These are phyloP conservation scores for Leccinum disarticulatum DNA, from an alignment of 768 basidiomycete genomes.

Conservation along the genomic window DNA sequence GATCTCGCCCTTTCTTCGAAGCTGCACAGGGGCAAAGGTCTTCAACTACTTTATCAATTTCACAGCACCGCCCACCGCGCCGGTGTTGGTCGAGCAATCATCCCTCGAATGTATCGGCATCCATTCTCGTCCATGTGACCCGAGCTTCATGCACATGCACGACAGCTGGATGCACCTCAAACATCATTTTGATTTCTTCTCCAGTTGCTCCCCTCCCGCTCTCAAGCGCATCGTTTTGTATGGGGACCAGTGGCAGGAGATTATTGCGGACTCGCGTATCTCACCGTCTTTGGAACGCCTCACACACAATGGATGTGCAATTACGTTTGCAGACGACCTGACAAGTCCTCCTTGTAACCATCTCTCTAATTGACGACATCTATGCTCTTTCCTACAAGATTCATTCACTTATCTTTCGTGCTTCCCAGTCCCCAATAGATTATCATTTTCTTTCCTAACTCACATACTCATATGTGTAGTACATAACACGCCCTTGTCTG, in stretches of 20 bases:
- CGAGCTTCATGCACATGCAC: constrained; percentile 26
- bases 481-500: background rate
- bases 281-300: constrained; percentile 32
- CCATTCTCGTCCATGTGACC: constrained; percentile 46
- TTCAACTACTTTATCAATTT: constrained; percentile 60
- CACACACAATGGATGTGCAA: constrained; percentile 31
- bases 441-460: background rate
- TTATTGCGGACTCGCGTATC: constrained; percentile 41
- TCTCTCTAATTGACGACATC: constrained; percentile 5
- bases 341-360: constrained; percentile 20
- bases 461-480: background rate
- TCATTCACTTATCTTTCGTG: background rate
- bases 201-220: constrained; percentile 42
- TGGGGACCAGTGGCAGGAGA: constrained; percentile 53
- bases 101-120: constrained; percentile 50
- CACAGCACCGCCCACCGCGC: constrained; percentile 31
- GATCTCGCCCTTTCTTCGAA: constrained; percentile 45
- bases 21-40: constrained; percentile 45
- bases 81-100: constrained; percentile 22
- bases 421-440: background rate
- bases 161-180: constrained; percentile 34
- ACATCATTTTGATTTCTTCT: constrained; percentile 48
- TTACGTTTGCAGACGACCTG: constrained; percentile 23
- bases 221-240: constrained; percentile 48
- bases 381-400: background rate